Evolutionary conservation across 371 early-diverging fungal species (phyloP), one percentile per base, ranked within the genome.

Genomic region (Mucor racemosus): DNA sequence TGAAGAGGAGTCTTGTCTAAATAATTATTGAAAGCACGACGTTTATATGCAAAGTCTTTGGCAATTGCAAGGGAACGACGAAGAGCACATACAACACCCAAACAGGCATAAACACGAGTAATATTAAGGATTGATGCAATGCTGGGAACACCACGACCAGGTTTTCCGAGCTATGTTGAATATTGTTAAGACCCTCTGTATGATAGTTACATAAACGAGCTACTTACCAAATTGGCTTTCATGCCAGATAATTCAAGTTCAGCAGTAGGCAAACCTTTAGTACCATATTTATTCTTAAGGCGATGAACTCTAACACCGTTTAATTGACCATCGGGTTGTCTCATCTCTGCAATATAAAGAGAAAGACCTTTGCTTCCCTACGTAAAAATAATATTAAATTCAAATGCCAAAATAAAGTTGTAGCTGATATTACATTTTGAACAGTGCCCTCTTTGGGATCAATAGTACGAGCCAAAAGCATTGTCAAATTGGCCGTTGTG

Each of bases 241-340:
- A 89, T 85, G 13, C 81, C 82, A 31, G 66, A 66, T 36, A 90
- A 64, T 65, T 87, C 81, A 39, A 90, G 76, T 61, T 92, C 92
- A 9, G 92, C 92, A n/a, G 92, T 92, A 11, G 90, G 90, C 34
- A 92, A 71, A 17, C 86, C 84, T 46, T 86, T 87, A 31, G 90
- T 90, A 5, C 90, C 90, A 46, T 82, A 82, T 71, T 90, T 90
- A 64, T 90, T 80, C 70, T 90, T 90, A 41, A 90, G 64, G 1
- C 90, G 82, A 40, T 86, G 86, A 21, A 90, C 84, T 26, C 83
- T 74, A 34, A 89, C 84, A 9, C 88, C 88, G 46, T 90, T 88
- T 60, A 89, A 62, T 39, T 77, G 74, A 6, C 87, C 89, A 26
- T 84, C 71, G 1, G 77, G 78, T 15, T 81, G 63, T 46, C 87